Conservation (phyloP, 768 basidiomycete species). For the Gloeopeniophorella convolvens region DNA sequence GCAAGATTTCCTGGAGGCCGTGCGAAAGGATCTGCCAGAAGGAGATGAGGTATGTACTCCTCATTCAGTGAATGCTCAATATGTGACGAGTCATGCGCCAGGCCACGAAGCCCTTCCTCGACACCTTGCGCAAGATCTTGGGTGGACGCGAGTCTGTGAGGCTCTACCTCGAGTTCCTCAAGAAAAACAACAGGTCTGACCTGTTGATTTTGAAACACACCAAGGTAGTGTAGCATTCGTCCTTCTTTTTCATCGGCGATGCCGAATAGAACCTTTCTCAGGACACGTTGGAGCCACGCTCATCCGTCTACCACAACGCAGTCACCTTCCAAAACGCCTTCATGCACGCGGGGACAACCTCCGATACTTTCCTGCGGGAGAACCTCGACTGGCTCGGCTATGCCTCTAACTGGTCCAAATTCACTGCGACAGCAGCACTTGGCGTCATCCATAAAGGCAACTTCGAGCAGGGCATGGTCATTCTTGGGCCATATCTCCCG, state of each 20-base stretch:
- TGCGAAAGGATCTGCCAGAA: constrained; percentile 62
- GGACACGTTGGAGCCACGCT: constrained; percentile 89
- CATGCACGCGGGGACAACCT: constrained; percentile 97
- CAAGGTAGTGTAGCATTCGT: constrained; percentile 48
- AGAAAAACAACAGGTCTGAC: constrained; percentile 90
- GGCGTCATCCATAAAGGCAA: constrained; percentile 98
- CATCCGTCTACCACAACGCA: constrained; percentile 96
- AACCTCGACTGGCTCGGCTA: constrained; percentile 96
- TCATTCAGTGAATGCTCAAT: not conserved
- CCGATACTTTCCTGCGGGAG: constrained; percentile 87
- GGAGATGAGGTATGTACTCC: constrained; percentile 49
- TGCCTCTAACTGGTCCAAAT: constrained; percentile 98
- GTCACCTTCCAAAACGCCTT: constrained; percentile 96
- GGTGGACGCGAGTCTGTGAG: constrained; percentile 90
- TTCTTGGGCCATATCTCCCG: constrained; percentile 92
- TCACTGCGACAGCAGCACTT: constrained; percentile 93
- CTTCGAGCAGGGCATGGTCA: constrained; percentile 85
- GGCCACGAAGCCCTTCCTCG: constrained; percentile 57
- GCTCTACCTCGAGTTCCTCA: constrained; percentile 91
- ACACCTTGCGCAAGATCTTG: constrained; percentile 75
- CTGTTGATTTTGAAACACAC: constrained; percentile 87
- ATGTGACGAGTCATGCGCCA: constrained; percentile 23
- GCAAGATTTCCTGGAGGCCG: constrained; percentile 82
- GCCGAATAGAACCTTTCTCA: constrained; percentile 26
- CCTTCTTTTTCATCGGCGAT: constrained; percentile 75